Conservation (phyloP, 805 yeast species). For the Myxozyma nipponensis region DNA sequence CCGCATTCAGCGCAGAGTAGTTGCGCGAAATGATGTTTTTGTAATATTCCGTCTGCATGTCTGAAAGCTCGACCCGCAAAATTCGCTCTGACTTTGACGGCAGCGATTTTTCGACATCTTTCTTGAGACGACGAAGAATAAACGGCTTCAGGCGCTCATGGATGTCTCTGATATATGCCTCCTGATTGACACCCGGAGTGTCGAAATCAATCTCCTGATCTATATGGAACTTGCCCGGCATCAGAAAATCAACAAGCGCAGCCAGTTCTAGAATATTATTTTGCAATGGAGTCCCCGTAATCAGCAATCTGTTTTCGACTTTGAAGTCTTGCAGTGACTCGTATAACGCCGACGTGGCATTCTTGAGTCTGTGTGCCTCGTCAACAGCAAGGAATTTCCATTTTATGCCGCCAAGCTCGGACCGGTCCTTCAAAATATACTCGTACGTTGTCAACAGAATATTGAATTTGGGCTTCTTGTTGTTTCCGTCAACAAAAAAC, state of each 20-base stretch:
- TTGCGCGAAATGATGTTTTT: conserved; percentile 89
- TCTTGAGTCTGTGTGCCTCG: conserved; percentile 95
- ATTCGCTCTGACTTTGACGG: conserved; percentile 96
- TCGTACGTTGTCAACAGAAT: conserved; percentile 93
- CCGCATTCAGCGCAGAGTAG: conserved; percentile 85
- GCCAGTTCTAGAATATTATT: conserved; percentile 93
- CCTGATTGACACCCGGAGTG: conserved; percentile 81
- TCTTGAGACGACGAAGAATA: conserved; percentile 86
- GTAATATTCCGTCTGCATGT: conserved; percentile 91
- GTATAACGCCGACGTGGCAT: conserved; percentile 87
- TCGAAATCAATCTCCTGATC: conserved; percentile 96
- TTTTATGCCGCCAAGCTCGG: conserved; percentile 71
- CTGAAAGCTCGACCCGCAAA: conserved; percentile 89
- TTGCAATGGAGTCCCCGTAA: conserved; percentile 97
- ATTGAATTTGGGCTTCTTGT: conserved; percentile 78
- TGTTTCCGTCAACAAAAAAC: conserved; percentile 58
- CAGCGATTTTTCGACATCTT: conserved; percentile 94
- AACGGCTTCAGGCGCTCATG: conserved; percentile 86
- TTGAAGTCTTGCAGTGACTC: conserved; percentile 81
- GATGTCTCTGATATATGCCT: conserved; percentile 77
- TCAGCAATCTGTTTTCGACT: conserved; percentile 76
- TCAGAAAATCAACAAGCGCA: conserved; percentile 87
- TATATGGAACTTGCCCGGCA: conserved; percentile 89
- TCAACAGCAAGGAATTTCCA: conserved; percentile 99
- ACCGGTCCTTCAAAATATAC: conserved; percentile 84